Percentiles rank a stretch among this genome's conserved stretches.
phyloP scores from a whole-genome alignment of 176 grass and related monocot genomes.

The Lolium multiflorum region DNA sequence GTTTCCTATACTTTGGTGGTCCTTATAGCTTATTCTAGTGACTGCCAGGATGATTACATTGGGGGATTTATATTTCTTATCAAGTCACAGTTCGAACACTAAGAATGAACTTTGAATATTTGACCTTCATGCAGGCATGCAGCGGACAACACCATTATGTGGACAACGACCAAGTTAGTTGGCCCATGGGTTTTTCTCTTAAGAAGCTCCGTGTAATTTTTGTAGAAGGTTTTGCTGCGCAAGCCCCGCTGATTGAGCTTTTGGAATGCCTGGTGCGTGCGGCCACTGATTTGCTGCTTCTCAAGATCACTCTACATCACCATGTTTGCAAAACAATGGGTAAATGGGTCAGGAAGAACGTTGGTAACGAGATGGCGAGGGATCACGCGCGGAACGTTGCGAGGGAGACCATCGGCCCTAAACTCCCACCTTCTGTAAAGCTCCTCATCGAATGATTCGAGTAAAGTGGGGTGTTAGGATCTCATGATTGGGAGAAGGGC shows the following conservation, averaged over 20 bases:
- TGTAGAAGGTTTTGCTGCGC: background rate
- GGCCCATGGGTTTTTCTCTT: background rate
- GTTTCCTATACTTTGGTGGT: background rate
- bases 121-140: background rate
- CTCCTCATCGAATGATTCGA: background rate
- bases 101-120: background rate
- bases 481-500: background rate
- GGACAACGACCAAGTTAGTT: background rate
- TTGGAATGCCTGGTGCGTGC: background rate
- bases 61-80: no score
- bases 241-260: slow-evolving; percentile 7
- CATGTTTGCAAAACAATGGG: background rate
- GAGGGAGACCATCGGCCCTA: background rate
- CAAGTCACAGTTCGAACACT: background rate
- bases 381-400: background rate
- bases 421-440: background rate
- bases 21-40: background rate
- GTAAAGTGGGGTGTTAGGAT: background rate
- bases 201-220: background rate
- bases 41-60: background rate
- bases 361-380: background rate
- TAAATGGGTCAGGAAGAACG: background rate
- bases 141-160: background rate
- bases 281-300: background rate
- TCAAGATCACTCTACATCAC: background rate